Evolutionary conservation across 1,139 yeast genomes (phyloP).

Genomic region (Yamadazyma songkhlaensis): DNA sequence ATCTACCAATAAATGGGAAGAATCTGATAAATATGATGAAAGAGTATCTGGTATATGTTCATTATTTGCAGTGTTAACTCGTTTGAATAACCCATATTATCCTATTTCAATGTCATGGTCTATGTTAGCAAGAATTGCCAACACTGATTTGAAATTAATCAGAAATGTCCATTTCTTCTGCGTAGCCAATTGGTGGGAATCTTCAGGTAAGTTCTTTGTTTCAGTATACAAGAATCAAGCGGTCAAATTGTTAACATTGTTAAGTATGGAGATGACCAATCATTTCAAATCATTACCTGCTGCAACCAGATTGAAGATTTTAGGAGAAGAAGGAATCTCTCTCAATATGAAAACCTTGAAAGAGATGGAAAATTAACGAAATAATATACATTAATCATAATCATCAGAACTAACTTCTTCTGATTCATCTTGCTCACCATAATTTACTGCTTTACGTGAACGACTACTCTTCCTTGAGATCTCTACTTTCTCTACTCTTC

Average conservation of each 20-base stretch:
- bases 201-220: slow-evolving; percentile 58
- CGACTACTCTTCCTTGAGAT: slow-evolving; percentile 47
- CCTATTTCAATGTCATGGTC: slow-evolving; percentile 62
- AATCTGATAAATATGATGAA: slow-evolving; percentile 72
- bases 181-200: slow-evolving; percentile 91
- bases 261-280: slow-evolving; percentile 24
- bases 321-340: slow-evolving; percentile 74
- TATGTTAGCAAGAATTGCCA: slow-evolving; percentile 67
- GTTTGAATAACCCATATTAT: slow-evolving; percentile 26
- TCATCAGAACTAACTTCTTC: slow-evolving; percentile 1
- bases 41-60: slow-evolving; percentile 83
- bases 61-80: slow-evolving; percentile 72
- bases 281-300: slow-evolving; percentile 56
- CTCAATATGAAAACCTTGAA: slow-evolving; percentile 50
- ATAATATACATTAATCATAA: slow-evolving; percentile 2
- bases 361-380: slow-evolving; percentile 43
- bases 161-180: slow-evolving; percentile 71
- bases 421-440: slow-evolving; percentile 23
- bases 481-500: slow-evolving; percentile 23
- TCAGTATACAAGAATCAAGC: slow-evolving; percentile 69
- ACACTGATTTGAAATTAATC: slow-evolving; percentile 47
- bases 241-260: slow-evolving; percentile 49
- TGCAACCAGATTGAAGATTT: slow-evolving; percentile 68
- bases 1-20: slow-evolving; percentile 66
- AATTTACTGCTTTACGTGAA: slow-evolving; percentile 34